Conservation (phyloP, 2,329 filamentous ascomycete species). For the Colletotrichum somersetense region DNA sequence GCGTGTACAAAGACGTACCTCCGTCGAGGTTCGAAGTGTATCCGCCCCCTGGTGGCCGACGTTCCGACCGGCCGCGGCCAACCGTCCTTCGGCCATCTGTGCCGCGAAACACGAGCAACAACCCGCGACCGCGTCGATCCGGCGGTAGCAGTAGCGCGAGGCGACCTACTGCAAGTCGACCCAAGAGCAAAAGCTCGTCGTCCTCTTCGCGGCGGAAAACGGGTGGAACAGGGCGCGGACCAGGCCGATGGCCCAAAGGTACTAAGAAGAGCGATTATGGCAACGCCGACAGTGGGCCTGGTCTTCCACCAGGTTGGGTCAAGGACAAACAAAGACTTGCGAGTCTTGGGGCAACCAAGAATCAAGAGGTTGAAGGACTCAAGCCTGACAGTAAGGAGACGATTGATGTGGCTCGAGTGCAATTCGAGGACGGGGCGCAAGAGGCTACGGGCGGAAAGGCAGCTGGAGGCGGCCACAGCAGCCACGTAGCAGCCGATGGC, state of each 20-base stretch:
- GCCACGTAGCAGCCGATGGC: conserved; percentile 2
- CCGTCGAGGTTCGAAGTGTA: conserved; percentile 82
- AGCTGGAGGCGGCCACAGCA: not conserved
- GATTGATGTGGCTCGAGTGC: conserved; percentile 40
- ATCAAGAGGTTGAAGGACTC: conserved; percentile 37
- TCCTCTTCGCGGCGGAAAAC: conserved; percentile 64
- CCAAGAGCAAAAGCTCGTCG: conserved; percentile 54
- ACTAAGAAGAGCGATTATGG: conserved; percentile 78
- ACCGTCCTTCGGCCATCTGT: conserved; percentile 56
- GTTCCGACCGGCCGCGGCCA: conserved; percentile 60
- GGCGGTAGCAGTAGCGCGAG: conserved; percentile 48
- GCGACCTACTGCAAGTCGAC: conserved; percentile 49
- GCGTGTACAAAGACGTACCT: conserved; percentile 70
- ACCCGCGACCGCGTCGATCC: conserved; percentile 56
- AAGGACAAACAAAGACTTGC: conserved; percentile 48
- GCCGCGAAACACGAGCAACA: conserved; percentile 52
- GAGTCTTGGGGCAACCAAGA: conserved; percentile 35
- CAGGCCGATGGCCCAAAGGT: conserved; percentile 75
- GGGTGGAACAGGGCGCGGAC: conserved; percentile 73
- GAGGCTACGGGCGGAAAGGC: not conserved
- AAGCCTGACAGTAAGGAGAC: conserved; percentile 30
- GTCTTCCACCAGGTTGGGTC: conserved; percentile 70
- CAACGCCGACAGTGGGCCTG: conserved; percentile 74
- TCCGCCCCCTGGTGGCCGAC: conserved; percentile 68
- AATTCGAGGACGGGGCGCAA: conserved; percentile 29